Evolutionary conservation across 139 green algal genomes (phyloP).

Genomic region (Closterium sp.): DNA sequence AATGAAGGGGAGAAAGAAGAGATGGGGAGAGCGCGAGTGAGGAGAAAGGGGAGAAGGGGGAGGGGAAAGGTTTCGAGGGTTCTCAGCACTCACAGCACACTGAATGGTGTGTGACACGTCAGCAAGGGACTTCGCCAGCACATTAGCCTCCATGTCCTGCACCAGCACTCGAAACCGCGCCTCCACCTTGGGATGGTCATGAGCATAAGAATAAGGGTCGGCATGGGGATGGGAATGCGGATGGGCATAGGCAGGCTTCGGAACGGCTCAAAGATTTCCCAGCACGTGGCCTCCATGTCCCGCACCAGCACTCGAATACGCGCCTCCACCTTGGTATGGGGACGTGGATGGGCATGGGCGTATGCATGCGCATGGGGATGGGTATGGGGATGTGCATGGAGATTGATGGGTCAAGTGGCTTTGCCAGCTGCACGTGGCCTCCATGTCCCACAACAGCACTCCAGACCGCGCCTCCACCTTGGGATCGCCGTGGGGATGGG

Average conservation of each 20-base stretch:
- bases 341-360: background rate
- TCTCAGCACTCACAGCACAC: conserved; percentile 8
- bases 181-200: background rate
- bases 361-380: background rate
- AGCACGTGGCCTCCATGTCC: background rate
- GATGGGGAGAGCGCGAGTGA: background rate
- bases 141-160: background rate
- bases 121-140: background rate
- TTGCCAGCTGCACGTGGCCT: background rate
- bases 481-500: too few relatives aligned
- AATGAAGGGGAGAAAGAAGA: background rate
- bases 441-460: background rate
- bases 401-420: too few relatives aligned
- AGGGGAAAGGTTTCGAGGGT: too few relatives aligned
- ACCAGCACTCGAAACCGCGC: background rate
- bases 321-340: background rate
- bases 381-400: too few relatives aligned
- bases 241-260: too few relatives aligned
- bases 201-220: background rate
- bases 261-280: too few relatives aligned
- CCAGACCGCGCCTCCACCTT: background rate
- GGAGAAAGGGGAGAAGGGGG: background rate
- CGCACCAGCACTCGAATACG: background rate
- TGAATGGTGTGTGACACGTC: background rate
- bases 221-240: background rate